Conservation (phyloP, 2,329 filamentous ascomycete species). For the Aspergillus brasiliensis region DNA sequence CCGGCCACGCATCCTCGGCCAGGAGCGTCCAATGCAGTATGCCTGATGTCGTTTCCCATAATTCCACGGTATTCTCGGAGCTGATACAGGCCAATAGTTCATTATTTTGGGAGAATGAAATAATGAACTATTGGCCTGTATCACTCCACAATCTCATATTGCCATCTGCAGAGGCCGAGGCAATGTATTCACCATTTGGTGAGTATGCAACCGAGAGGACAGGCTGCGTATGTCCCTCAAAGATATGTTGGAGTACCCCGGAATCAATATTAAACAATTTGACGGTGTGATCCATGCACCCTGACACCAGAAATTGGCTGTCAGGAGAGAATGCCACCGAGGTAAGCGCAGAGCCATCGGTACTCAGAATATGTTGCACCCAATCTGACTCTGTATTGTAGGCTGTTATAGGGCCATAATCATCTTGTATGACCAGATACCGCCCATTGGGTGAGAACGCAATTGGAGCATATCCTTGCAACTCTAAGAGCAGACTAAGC, state of each 20-base stretch:
- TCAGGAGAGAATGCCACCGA: not conserved
- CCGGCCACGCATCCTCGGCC: no score
- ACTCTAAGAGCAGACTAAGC: not conserved
- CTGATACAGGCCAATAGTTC: not conserved
- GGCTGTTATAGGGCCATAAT: constrained; percentile 15
- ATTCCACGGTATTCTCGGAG: not conserved
- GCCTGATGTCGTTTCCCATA: not conserved
- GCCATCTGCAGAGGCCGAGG: not conserved
- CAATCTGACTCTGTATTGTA: no score
- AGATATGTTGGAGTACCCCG: not conserved
- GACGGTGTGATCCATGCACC: no score
- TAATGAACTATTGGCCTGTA: no score
- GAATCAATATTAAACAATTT: no score
- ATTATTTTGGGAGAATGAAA: not conserved
- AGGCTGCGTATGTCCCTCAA: not conserved
- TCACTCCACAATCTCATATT: not conserved
- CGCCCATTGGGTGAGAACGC: not conserved
- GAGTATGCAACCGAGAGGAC: not conserved
- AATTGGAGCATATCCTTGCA: not conserved
- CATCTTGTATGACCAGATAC: not conserved
- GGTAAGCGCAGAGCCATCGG: no score
- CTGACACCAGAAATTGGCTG: not conserved
- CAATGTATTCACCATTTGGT: not conserved
- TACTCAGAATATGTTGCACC: no score
- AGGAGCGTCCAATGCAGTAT: not conserved